Base-by-base conservation (phyloP, 2,329 filamentous ascomycete genomes). In the Canariomyces notabilis region DNA sequence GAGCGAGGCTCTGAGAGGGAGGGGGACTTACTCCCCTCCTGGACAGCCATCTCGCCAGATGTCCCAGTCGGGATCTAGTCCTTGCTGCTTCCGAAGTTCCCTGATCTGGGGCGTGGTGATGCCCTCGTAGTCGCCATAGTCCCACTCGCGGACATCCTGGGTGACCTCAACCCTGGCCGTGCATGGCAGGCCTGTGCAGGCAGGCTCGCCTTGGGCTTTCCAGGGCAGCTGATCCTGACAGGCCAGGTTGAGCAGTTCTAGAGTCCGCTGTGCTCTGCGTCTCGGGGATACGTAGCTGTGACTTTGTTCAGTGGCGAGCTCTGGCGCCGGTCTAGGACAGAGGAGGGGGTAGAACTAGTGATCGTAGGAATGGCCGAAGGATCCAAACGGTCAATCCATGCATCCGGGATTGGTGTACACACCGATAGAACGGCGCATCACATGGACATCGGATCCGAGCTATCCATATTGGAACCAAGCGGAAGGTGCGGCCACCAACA, bases 1-100 rank as follows among this genome's bases (percentile, higher is more conserved):
- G n/a, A n/a, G n/a, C n/a, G n/a, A n/a, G n/a, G n/a, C 12, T 19
- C 12, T 6, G 16, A 14, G 14, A 11, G 2, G 8, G 11, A 15
- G 15, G 19, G 36, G 18, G 18, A 12, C 80, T 65, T 67, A 87
- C 83, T 95, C 89, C 64, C 89, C 89, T 3, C 83, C 86, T 1
- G 84, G 85, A 66, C 89, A 95, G 0, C 89, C 89, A 62, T 94
- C 88, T n/a, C 71, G 73, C 89, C 89, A 95, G 54, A 95, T 94
- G 67, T 93, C 85, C 88, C 88, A 94, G 19, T 68, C 64, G 4
- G 70, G 73, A 33, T 70, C 55, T 16, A 76, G 68, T 6, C 85
- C 86, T 48, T 79, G 70, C 58, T 75, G 70, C 49, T 68, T 72
- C 41, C 77, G 76, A 55, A 69, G 59, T 42, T 74, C 72, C 41